phyloP scores from a whole-genome alignment of 2,329 filamentous ascomycete species.

The Anthostomella pinea region DNA sequence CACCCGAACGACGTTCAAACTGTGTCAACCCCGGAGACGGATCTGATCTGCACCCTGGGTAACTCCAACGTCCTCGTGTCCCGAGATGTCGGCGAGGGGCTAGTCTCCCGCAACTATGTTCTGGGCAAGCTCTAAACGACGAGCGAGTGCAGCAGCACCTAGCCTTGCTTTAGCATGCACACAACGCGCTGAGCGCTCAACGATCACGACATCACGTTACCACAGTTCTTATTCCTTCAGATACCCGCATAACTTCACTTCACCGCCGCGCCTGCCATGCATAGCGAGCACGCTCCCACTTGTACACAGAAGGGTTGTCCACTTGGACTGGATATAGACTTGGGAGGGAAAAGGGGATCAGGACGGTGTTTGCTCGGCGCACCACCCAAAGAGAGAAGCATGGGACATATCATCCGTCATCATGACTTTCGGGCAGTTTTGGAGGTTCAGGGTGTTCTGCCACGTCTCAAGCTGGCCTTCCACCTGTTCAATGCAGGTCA shows the following conservation, averaged over 20 bases:
- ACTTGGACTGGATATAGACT: slow-evolving; percentile 10
- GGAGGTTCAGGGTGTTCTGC: too few species aligned
- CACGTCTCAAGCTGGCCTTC: too few species aligned
- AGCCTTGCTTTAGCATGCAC: slow-evolving; percentile 11
- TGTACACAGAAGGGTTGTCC: slow-evolving; percentile 5
- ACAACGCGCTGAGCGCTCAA: slow-evolving; percentile 28
- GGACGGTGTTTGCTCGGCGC: neutral
- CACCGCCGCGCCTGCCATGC: slow-evolving; percentile 3
- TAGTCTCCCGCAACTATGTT: slow-evolving; percentile 33
- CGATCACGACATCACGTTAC: slow-evolving; percentile 26
- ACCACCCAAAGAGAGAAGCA: neutral
- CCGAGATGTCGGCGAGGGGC: slow-evolving; percentile 21
- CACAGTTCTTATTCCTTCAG: too few species aligned
- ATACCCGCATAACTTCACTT: slow-evolving; percentile 23
- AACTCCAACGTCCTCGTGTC: slow-evolving; percentile 21
- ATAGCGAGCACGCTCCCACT: slow-evolving; percentile 9
- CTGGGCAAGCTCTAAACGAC: slow-evolving; percentile 31
- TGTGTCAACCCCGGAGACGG: slow-evolving; percentile 45
- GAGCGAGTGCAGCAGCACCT: slow-evolving; percentile 10
- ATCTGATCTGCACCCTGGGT: slow-evolving; percentile 52
- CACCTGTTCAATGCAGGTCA: too few species aligned
- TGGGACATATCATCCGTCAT: too few species aligned
- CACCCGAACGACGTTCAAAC: slow-evolving; percentile 54
- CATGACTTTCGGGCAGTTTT: too few species aligned
- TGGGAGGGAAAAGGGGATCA: slow-evolving; percentile 5